A percentile compares a stretch with the other conserved stretches of the same genome.
These are phyloP conservation scores for Zostera marina DNA, from an alignment of 116 monocot genomes.

Conservation along the genomic window DNA sequence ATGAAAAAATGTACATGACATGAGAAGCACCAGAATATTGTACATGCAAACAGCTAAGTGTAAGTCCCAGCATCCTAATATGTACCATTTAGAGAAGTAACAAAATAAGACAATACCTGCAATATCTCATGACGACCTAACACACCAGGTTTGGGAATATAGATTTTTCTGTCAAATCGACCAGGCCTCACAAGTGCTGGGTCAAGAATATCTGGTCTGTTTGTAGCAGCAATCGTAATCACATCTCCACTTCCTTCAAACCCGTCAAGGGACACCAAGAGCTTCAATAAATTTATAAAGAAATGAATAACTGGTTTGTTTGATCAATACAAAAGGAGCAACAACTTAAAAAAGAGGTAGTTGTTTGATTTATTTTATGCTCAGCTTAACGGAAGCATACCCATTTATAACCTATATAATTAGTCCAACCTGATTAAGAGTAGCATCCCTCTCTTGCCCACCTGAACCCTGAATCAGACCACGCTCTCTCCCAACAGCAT, in stretches of 20 bases:
- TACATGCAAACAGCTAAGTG: not conserved
- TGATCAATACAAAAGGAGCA: not conserved
- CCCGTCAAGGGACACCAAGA: constrained; percentile 82
- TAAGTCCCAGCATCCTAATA: not conserved
- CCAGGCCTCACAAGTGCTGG: constrained; percentile 89
- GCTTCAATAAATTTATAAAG: constrained; percentile 36
- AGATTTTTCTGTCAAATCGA: constrained; percentile 85
- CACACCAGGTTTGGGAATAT: constrained; percentile 72
- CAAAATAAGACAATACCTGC: constrained; percentile 25
- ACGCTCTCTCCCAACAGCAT: constrained; percentile 89
- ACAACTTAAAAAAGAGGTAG: not conserved
- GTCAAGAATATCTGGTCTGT: constrained; percentile 95
- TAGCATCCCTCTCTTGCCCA: constrained; percentile 91
- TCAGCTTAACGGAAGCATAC: not conserved
- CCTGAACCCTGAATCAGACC: constrained; percentile 86
- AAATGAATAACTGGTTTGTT: constrained; percentile 3
- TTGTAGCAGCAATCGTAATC: constrained; percentile 86
- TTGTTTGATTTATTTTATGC: not conserved
- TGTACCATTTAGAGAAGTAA: not conserved
- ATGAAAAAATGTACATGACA: not conserved
- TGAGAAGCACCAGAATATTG: not conserved
- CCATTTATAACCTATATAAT: not conserved
- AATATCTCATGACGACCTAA: constrained; percentile 80
- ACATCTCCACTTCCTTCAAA: constrained; percentile 91
- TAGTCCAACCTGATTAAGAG: constrained; percentile 64